These are phyloP conservation scores for Populus trichocarpa DNA, from an alignment of 441 rosid species.

Conservation along the genomic window DNA sequence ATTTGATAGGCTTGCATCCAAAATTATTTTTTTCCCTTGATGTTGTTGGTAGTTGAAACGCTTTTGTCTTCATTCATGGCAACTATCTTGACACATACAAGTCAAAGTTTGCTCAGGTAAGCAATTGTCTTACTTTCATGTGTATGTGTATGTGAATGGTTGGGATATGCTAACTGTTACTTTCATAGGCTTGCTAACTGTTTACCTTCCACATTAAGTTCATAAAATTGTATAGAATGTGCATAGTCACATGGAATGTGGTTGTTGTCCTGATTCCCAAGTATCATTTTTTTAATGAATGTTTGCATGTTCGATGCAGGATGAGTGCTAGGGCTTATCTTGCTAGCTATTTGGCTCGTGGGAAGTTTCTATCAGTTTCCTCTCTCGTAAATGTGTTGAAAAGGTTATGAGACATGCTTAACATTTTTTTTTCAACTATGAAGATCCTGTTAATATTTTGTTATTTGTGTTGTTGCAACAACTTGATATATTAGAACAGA, in stretches of 20 bases:
- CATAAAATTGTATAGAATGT: neutral
- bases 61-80: slow-evolving; percentile 61
- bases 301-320: slow-evolving; percentile 35
- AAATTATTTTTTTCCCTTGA: neutral
- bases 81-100: slow-evolving; percentile 59
- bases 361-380: slow-evolving; percentile 56
- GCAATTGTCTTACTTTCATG: neutral
- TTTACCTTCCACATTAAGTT: neutral
- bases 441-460: neutral
- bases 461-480: neutral
- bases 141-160: no score
- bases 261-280: neutral
- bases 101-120: slow-evolving; percentile 85
- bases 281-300: neutral
- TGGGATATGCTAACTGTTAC: no score
- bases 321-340: slow-evolving; percentile 89
- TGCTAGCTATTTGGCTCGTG: slow-evolving; percentile 86
- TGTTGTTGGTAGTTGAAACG: slow-evolving; percentile 60
- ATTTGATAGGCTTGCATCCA: neutral
- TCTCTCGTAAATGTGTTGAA: slow-evolving; percentile 41
- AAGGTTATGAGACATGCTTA: slow-evolving; percentile 35
- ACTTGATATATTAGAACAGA: neutral
- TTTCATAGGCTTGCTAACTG: no score
- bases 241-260: neutral
- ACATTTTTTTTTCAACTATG: neutral